phyloP scores from a whole-genome alignment of 768 basidiomycete genomes.

The Phlegmacium glaucopus region DNA sequence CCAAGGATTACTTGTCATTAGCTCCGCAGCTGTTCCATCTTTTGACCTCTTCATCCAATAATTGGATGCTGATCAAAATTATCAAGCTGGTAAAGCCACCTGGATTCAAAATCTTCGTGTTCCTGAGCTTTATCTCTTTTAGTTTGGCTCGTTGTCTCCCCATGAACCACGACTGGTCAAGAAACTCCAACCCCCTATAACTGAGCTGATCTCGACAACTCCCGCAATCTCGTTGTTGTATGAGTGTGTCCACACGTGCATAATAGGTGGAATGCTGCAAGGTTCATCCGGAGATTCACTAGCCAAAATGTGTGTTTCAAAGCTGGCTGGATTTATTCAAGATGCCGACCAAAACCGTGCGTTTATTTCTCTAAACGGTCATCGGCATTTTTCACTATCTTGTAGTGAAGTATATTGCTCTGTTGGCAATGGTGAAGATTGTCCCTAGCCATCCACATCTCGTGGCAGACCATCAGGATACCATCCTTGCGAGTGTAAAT shows the following conservation, averaged over 20 bases:
- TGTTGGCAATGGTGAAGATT: conserved; percentile 94
- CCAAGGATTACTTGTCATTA: conserved; percentile 76
- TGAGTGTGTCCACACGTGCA: conserved; percentile 98
- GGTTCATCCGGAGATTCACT: conserved; percentile 72
- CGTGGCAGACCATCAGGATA: conserved; percentile 88
- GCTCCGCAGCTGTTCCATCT: conserved; percentile 94
- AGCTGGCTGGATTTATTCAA: conserved; percentile 87
- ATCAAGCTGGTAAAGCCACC: conserved; percentile 75
- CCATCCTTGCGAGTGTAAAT: conserved; percentile 83
- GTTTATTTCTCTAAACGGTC: conserved; percentile 26
- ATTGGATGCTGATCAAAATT: conserved; percentile 99
- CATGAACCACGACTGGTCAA: conserved; percentile 90
- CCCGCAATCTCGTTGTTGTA: conserved; percentile 94
- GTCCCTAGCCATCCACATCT: conserved; percentile 89
- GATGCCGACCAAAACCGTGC: conserved; percentile 94
- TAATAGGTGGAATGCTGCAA: conserved; percentile 94
- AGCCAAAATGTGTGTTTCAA: conserved; percentile 87
- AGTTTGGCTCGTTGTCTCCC: conserved; percentile 94
- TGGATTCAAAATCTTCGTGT: background rate
- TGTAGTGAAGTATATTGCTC: conserved; percentile 94
- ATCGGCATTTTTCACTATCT: conserved; percentile 2
- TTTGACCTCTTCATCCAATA: conserved; percentile 91
- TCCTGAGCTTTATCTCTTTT: conserved; percentile 4
- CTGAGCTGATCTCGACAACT: conserved; percentile 92
- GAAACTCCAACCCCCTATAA: conserved; percentile 92